A percentile compares a stretch with the other conserved stretches of the same genome.
Conservation (phyloP, 805 yeast species). For the Starmerella lactis-condensi region DNA sequence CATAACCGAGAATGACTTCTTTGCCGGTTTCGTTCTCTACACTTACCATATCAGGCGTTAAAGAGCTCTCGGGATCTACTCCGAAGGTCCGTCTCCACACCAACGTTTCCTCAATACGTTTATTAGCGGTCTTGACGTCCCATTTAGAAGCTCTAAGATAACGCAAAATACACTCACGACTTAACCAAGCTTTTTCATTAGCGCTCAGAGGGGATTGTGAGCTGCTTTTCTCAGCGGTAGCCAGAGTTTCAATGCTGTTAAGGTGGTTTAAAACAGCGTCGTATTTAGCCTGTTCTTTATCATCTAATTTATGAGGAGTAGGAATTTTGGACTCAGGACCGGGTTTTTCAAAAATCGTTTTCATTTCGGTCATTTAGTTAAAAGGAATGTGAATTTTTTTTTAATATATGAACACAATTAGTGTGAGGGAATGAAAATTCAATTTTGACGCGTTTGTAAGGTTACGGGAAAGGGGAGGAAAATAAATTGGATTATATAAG, state of each 20-base stretch:
- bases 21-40: constrained; percentile 82
- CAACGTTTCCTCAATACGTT: constrained; percentile 55
- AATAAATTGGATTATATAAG: no score
- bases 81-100: constrained; percentile 95
- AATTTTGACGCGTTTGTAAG: no score
- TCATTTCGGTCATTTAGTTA: constrained; percentile 5
- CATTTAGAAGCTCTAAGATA: constrained; percentile 90
- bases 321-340: constrained; percentile 37
- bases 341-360: constrained; percentile 21
- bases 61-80: constrained; percentile 26
- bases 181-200: constrained; percentile 76
- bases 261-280: constrained; percentile 46
- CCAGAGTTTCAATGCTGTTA: constrained; percentile 30
- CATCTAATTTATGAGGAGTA: constrained; percentile 28
- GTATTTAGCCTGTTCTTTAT: constrained; percentile 43
- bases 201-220: constrained; percentile 24
- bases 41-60: constrained; percentile 23
- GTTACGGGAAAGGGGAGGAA: no score
- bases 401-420: no score
- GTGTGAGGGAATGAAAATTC: no score
- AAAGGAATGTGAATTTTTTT: no score
- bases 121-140: constrained; percentile 51
- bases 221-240: constrained; percentile 26
- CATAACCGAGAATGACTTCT: constrained; percentile 78
- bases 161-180: constrained; percentile 76